Evolutionary conservation across 257 asterid species (phyloP).

Genomic region (Solanum lycopersicoides): DNA sequence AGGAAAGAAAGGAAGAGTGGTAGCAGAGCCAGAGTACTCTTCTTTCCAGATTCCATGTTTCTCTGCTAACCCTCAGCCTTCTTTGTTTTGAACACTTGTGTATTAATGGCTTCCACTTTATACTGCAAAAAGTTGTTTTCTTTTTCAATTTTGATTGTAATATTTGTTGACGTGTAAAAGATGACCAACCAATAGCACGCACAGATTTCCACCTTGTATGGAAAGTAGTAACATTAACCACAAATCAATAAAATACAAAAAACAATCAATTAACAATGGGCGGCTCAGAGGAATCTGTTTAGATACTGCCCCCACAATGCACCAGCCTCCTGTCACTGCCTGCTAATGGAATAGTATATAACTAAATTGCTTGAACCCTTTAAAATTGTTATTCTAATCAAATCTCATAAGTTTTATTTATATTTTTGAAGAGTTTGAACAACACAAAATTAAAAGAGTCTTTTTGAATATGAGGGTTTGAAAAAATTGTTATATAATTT

Average conservation of each 20-base stretch:
- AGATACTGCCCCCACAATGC: neutral
- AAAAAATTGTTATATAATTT: too few species aligned
- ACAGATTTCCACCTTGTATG: neutral
- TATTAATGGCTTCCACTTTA: neutral
- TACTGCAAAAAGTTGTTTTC: neutral
- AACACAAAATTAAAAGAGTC: accelerated
- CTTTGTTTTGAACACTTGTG: neutral
- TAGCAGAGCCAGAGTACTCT: slow-evolving; percentile 44
- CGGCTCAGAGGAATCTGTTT: neutral
- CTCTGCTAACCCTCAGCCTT: neutral
- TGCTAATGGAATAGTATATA: neutral
- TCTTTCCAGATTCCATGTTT: slow-evolving; percentile 50
- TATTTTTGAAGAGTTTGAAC: neutral
- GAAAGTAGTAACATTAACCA: neutral
- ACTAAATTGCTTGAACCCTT: neutral
- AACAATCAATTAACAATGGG: neutral
- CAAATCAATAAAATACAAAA: neutral
- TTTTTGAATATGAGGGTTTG: too few species aligned
- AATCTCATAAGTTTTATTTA: neutral
- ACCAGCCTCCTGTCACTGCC: neutral
- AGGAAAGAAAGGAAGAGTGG: slow-evolving; percentile 61
- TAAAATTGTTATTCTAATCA: neutral
- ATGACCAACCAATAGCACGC: neutral
- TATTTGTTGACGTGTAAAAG: neutral
- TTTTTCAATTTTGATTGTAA: neutral